Base-by-base conservation (phyloP, 208 protist genomes). In the Strigomonas culicis region DNA sequence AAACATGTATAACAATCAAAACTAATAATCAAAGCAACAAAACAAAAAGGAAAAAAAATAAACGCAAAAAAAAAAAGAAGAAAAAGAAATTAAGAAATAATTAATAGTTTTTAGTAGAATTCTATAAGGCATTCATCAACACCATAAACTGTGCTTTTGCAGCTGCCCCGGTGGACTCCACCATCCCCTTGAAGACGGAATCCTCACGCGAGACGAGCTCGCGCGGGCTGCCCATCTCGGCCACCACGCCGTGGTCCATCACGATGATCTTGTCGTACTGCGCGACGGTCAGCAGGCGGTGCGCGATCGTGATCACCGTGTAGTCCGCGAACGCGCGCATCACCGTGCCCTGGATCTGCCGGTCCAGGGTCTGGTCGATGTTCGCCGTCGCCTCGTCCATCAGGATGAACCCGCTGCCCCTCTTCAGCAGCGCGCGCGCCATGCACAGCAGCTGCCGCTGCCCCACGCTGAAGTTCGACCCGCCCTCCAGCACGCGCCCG, bases 321-420 rank as follows among this genome's bases (percentile, higher is more conserved):
- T 88, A 80, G 36, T 61, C 70, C 11, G 66, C 59, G 57, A 94
- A 94, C 58, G 73, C 66, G 13, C 53, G 72, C 71, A 67, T 72
- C 49, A 92, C 75, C 4, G 73, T 79, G n/a, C 71, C 41, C 74
- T 88, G 83, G 24, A 92, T 77, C 64, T 77, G 59, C 52, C 70
- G 69, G 65, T 94, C 84, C 24, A 86, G 70, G 30, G 52, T 49
- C 30, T 70, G 73, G 76, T 94, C 84, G 46, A 94, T 79, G 70
- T 90, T 88, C 59, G 84, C 79, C 52, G 81, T 90, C 55, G 84
- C 82, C 75, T 94, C 88, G 64, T 92, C 88, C 82, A 94, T 89
- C 68, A 94, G 70, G 41, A 92, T 82, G 72, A 85, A 86, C 25
- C 56, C 57, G 52, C 72, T 81, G 3, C 57, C 61, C 36, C 68